Evolutionary conservation across 2,329 filamentous ascomycete genomes (phyloP), one percentile per base, ranked within the genome.

Genomic region (Arthrobotrys conoides): DNA sequence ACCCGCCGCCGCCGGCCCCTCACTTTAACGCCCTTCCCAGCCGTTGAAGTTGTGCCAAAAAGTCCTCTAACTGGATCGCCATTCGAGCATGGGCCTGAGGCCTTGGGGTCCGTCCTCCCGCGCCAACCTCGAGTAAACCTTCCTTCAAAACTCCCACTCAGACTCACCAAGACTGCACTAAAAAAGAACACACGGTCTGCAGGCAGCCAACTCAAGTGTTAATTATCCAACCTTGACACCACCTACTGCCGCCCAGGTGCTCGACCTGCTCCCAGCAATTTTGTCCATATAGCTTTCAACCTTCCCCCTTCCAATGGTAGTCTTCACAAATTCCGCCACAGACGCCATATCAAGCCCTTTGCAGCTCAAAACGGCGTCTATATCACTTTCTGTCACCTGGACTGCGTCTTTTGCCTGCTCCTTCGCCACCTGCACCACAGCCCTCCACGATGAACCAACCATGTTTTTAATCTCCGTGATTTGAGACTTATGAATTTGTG

Each of bases 251-350:
- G 63, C 53, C 75, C 75, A 79, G 33, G 63, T 70, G 46, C 65
- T 66, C 49, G 68, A 69, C 53, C 55, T 69, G 38, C 75, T 73
- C 33, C 70, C 57, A 46, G 68, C 75, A 55, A 79, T 79, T 16
- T 73, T 79, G 64, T 79, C 75, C 75, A 73, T 73, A 69, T 72
- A 72, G 27, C 38, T 59, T n/a, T 79, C 75, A 49, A 69, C 53
- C 22, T 69, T 79, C 12, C 41, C 68, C 65, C 75, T 72, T 18
- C 75, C 75, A 64, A 79, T 65, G 18, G 33, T 48, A 12, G 38
- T 53, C 55, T 73, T 73, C 18, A 79, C 27, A 59, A 72, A 79
- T 24, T 72, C 68, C 30, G 64, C 70, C 63, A 79, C 63, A 79
- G 75, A 63, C 38, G 75, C 68, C 70, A 79, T 55, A 24, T 73